Conservation (phyloP, 1,139 yeast species). For the Saccharomyces hybrid region DNA sequence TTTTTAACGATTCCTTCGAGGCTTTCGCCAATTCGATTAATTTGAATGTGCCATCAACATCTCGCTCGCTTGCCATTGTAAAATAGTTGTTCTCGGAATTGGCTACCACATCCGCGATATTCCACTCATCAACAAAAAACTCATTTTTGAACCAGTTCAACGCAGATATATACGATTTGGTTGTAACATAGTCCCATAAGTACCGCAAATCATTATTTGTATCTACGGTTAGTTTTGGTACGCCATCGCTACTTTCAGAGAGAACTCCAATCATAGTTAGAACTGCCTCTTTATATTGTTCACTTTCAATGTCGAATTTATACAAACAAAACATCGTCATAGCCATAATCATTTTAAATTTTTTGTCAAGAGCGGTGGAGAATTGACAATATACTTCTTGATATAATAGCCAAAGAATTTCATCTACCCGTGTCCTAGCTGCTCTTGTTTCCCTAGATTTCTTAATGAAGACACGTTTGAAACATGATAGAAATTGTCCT, state of each 20-base stretch:
- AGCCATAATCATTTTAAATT: slow-evolving; percentile 42
- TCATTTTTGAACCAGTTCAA: slow-evolving; percentile 2
- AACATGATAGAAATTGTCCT: slow-evolving; percentile 38
- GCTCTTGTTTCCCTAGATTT: neutral
- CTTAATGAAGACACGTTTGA: slow-evolving; percentile 35
- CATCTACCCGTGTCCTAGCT: slow-evolving; percentile 9
- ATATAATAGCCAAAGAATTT: slow-evolving; percentile 37
- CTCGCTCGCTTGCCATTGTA: slow-evolving; percentile 51
- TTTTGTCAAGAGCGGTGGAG: slow-evolving; percentile 43
- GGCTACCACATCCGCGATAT: slow-evolving; percentile 2
- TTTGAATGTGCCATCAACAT: slow-evolving; percentile 58
- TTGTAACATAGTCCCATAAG: neutral
- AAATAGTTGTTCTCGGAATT: slow-evolving; percentile 20
- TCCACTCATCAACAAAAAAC: neutral
- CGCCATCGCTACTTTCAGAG: neutral
- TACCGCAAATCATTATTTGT: neutral
- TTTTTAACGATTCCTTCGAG: slow-evolving; percentile 28
- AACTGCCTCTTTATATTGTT: neutral
- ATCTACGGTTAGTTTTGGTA: neutral
- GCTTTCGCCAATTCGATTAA: slow-evolving; percentile 41
- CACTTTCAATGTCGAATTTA: neutral
- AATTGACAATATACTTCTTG: slow-evolving; percentile 40
- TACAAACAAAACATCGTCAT: slow-evolving; percentile 6
- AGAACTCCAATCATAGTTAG: neutral
- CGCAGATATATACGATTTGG: slow-evolving; percentile 4